These are phyloP conservation scores for Cinnamomum micranthum DNA, from an alignment of 164 flowering plant genomes.

Conservation along the genomic window DNA sequence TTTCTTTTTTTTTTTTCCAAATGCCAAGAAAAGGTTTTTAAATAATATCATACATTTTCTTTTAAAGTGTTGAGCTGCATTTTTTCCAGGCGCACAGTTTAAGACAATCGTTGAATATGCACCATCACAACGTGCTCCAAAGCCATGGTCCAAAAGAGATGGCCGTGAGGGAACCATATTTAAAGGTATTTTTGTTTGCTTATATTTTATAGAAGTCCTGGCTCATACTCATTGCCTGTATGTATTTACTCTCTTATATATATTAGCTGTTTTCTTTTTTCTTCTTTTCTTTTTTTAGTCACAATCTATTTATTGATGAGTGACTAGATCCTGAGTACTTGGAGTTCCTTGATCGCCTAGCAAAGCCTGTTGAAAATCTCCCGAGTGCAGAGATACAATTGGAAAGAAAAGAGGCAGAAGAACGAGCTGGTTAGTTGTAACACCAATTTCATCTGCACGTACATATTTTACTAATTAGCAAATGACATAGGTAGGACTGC, in stretches of 20 bases:
- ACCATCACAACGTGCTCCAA: slow-evolving; percentile 88
- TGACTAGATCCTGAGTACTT: slow-evolving; percentile 79
- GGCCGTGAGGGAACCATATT: slow-evolving; percentile 85
- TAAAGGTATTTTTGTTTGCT: slow-evolving; percentile 44
- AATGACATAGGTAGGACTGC: not conserved
- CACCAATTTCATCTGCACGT: not conserved
- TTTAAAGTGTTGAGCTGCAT: not conserved
- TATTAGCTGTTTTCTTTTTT: not conserved
- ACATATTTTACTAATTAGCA: not conserved
- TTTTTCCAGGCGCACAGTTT: slow-evolving; percentile 56
- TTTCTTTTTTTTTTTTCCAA: not conserved
- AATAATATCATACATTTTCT: too few species aligned
- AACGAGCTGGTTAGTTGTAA: slow-evolving; percentile 61
- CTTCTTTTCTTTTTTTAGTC: slow-evolving; percentile 11
- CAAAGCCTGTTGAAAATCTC: slow-evolving; percentile 91
- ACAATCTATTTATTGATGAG: slow-evolving; percentile 25
- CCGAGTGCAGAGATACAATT: slow-evolving; percentile 93
- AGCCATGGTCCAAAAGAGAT: slow-evolving; percentile 65
- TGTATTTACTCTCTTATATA: not conserved
- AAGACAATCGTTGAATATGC: slow-evolving; percentile 83
- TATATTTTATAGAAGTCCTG: not conserved
- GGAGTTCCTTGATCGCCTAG: slow-evolving; percentile 77
- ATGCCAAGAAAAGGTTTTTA: not conserved
- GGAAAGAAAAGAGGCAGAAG: slow-evolving; percentile 90
- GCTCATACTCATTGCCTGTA: not conserved